Base-by-base conservation (phyloP, 805 yeast species). In the Cyberlindnera mycetangii region DNA sequence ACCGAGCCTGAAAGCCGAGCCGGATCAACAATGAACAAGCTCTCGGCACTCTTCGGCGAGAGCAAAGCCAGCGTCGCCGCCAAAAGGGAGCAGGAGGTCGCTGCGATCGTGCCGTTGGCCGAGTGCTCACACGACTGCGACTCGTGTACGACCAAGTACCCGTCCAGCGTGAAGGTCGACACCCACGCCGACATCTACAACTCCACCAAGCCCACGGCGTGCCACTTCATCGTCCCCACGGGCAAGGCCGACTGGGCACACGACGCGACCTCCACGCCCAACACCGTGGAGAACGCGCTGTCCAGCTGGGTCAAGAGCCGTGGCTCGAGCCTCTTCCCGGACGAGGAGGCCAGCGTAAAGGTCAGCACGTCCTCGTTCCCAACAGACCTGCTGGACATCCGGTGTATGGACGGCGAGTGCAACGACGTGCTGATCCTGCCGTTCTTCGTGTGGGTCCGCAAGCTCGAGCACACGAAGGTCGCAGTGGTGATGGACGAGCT, bases 211-310 rank as follows among this genome's bases (percentile, higher is more conserved):
- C 81, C 85, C 1, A 80, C 79, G 35, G 83, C 81, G 3, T 59
- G 84, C 19, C 97, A 90, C 53, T 68, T 89, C 18, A 66, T 92
- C 27, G 81, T 90, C 0, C 85, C 96, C 2, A 89, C 97, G 0
- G 95, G 93, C 10, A 81, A 81, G 53, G 60, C 76, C 0, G 95
- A 92, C 64, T 92, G 99, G 99, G 69, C 66, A 14, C 92, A 79
- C 49, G 85, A 85, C 57, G 87, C 96, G 3, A 70, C 74, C 8
- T 68, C 71, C 9, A 76, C 73, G 24, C 41, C 58, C 19, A 65
- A 69, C 3, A 69, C 81, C 0, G 67, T 84, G 30, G 75, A 80
- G 31, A 51, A 70, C 30, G 67, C 64, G 10, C 66, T 80, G 9
- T 61, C 64, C 17, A 46, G 56, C n/a, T 77, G 75, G 75, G 27